A percentile compares a stretch with the other conserved stretches of the same genome.
Conservation (phyloP, 2,329 filamentous ascomycete genomes). For the Stachybotrys chlorohalonatus region DNA sequence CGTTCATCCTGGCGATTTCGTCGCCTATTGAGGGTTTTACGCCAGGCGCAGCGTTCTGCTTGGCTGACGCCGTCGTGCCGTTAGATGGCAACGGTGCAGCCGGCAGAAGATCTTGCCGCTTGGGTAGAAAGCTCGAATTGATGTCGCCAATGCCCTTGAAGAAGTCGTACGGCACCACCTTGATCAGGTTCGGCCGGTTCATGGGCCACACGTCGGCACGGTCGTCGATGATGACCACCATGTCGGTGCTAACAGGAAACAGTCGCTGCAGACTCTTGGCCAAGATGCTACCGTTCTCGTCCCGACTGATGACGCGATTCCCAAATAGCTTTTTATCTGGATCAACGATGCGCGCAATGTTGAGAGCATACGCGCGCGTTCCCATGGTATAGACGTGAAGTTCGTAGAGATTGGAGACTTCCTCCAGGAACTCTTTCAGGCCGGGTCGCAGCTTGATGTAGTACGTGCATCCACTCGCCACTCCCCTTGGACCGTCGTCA, state of each 20-base stretch:
- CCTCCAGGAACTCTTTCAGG: conserved; percentile 68
- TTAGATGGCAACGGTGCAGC: conserved; percentile 13
- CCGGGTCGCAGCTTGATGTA: conserved; percentile 97
- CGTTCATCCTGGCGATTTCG: conserved; percentile 67
- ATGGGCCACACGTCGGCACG: conserved; percentile 89
- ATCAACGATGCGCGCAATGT: conserved; percentile 88
- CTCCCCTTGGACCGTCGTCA: conserved; percentile 69
- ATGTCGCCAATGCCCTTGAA: conserved; percentile 98
- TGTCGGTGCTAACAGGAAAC: conserved; percentile 94
- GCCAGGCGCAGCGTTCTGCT: conserved; percentile 4
- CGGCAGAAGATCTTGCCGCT: conserved; percentile 49
- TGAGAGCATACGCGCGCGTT: conserved; percentile 87
- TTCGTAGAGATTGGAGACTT: conserved; percentile 76
- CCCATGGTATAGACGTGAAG: conserved; percentile 99
- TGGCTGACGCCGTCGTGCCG: conserved; percentile 7
- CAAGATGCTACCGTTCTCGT: conserved; percentile 90
- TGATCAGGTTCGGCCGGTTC: conserved; percentile 88
- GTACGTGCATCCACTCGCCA: conserved; percentile 73
- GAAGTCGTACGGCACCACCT: conserved; percentile 92
- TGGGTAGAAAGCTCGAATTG: conserved; percentile 93
- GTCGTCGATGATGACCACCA: conserved; percentile 99
- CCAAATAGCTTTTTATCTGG: conserved; percentile 84
- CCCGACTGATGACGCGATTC: conserved; percentile 88
- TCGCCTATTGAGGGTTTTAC: conserved; percentile 47
- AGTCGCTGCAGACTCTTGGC: conserved; percentile 83